Conservation (phyloP, 108 stramenopile species). For the Aurantiochytrium sp. region DNA sequence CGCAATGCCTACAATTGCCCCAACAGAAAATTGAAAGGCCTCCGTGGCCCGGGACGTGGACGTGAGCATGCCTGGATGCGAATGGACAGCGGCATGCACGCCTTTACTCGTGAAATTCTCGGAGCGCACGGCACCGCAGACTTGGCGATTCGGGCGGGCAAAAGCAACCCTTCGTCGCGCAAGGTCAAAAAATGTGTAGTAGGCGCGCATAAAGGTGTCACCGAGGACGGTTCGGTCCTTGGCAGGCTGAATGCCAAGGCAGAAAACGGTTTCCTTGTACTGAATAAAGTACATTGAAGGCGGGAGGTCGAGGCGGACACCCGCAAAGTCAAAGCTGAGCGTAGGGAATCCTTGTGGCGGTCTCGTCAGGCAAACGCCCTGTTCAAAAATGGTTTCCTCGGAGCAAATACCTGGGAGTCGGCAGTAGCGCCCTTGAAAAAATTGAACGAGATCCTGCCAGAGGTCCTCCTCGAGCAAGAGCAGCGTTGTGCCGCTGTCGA, state of each 20-base stretch:
- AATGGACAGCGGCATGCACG: neutral
- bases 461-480: neutral
- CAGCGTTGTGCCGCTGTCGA: constrained; percentile 6
- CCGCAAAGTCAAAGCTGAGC: neutral
- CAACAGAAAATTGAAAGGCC: neutral
- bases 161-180: neutral
- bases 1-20: neutral
- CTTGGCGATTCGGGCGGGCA: neutral
- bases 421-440: neutral
- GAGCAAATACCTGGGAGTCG: neutral
- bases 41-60: neutral
- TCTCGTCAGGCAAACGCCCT: neutral
- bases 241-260: constrained; percentile 1
- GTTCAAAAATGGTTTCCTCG: neutral
- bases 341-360: neutral
- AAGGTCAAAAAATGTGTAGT: neutral
- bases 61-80: neutral
- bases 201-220: constrained; percentile 4
- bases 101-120: neutral
- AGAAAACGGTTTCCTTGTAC: neutral
- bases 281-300: neutral
- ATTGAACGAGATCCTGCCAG: neutral
- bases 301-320: neutral
- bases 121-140: neutral
- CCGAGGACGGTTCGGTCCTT: neutral